Conservation (phyloP, 495 filamentous ascomycete species). For the Parathielavia appendiculata region DNA sequence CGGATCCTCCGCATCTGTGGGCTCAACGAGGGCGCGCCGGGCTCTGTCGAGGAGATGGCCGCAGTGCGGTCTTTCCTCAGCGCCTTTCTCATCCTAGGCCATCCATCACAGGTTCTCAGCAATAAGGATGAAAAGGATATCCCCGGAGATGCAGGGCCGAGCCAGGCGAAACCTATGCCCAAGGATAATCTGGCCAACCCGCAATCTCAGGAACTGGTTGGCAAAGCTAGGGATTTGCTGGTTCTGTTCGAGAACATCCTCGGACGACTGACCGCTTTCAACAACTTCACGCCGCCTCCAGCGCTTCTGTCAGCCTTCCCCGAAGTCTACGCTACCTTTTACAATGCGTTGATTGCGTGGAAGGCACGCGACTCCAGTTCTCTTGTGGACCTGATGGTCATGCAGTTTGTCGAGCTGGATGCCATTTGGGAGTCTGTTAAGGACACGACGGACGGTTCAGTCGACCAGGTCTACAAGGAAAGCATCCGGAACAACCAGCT, state of each 20-base stretch:
- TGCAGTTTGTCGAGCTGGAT: conserved; percentile 91
- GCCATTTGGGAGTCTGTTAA: conserved; percentile 97
- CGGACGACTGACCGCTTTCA: conserved; percentile 47
- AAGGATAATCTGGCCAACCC: conserved; percentile 52
- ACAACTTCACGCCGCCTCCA: conserved; percentile 54
- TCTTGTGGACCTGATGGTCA: conserved; percentile 88
- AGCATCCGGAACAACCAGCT: conserved; percentile 93
- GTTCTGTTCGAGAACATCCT: conserved; percentile 75
- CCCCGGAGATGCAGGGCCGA: conserved; percentile 63
- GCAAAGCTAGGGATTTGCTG: conserved; percentile 80
- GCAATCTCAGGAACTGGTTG: conserved; percentile 69
- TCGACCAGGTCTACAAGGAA: conserved; percentile 82
- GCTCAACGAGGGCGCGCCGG: conserved; percentile 63
- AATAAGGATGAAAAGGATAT: conserved; percentile 65
- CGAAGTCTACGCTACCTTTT: conserved; percentile 73
- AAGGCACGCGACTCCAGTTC: conserved; percentile 86
- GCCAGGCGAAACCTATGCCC: conserved; percentile 42
- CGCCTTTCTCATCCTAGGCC: conserved; percentile 86
- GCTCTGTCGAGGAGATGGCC: conserved; percentile 66
- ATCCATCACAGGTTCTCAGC: conserved; percentile 85
- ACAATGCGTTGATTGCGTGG: conserved; percentile 91
- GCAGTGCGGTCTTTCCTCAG: conserved; percentile 86
- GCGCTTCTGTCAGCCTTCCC: conserved; percentile 57
- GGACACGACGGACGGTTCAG: conserved; percentile 75
- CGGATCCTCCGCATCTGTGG: conserved; percentile 71